Conservation (phyloP, 2,329 filamentous ascomycete species). For the Hypoxylon sp. region DNA sequence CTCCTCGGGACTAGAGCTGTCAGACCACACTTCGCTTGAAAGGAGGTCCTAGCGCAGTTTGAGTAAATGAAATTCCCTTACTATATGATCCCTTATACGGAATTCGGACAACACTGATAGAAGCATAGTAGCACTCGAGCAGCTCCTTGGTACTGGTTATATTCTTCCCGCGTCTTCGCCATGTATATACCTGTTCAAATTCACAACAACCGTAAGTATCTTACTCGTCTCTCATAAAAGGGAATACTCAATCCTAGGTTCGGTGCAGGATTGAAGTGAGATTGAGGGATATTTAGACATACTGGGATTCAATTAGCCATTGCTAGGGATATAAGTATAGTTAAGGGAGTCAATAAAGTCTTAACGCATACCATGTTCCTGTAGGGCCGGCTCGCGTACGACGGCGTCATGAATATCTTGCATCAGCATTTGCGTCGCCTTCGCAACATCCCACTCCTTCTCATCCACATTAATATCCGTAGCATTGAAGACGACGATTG, state of each 20-base stretch:
- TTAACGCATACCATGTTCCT: conserved; percentile 48
- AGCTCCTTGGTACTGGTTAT: conserved; percentile 63
- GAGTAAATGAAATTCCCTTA: conserved; percentile 36
- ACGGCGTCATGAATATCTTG: conserved; percentile 55
- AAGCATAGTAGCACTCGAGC: conserved; percentile 66
- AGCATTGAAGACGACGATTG: conserved; percentile 67
- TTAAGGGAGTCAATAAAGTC: not conserved
- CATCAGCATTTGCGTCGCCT: conserved; percentile 59
- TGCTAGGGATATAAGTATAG: not conserved
- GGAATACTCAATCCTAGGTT: not conserved
- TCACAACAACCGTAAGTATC: not conserved
- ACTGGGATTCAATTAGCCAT: conserved; percentile 28
- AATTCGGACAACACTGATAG: conserved; percentile 64
- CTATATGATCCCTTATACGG: conserved; percentile 58
- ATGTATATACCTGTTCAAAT: conserved; percentile 57
- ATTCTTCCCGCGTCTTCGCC: conserved; percentile 58
- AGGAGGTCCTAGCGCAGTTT: not conserved
- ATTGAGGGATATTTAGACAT: conserved; percentile 2
- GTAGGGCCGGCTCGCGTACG: conserved; percentile 53
- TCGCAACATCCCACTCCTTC: conserved; percentile 61
- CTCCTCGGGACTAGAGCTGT: not conserved
- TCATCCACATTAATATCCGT: conserved; percentile 57
- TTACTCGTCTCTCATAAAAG: no score
- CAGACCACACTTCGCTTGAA: not conserved
- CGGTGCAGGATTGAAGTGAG: not conserved